Conservation (phyloP, 257 asterid species). For the Misopates orontium region DNA sequence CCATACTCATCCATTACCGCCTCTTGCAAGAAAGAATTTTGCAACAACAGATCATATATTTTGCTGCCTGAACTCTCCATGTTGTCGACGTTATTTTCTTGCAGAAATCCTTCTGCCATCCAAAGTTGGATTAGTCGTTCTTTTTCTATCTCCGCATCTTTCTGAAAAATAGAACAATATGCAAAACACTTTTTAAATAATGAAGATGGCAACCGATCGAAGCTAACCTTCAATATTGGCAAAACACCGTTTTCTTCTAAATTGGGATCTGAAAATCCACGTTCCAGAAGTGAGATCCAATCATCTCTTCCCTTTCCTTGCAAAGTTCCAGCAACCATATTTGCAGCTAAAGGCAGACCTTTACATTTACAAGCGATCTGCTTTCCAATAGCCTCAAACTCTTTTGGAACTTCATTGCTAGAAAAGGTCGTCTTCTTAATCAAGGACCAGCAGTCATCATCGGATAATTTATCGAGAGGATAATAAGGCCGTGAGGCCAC, state of each 20-base stretch:
- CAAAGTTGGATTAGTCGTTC: constrained; percentile 22
- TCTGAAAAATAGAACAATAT: background rate
- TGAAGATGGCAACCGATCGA: background rate
- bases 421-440: background rate
- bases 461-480: background rate
- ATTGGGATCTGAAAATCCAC: background rate
- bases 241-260: background rate
- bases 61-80: constrained; percentile 8
- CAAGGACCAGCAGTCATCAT: constrained; percentile 9
- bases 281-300: constrained; percentile 15
- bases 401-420: background rate
- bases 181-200: background rate
- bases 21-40: constrained; percentile 13
- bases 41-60: background rate
- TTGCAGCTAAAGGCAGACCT: constrained; percentile 21
- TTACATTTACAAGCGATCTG: background rate
- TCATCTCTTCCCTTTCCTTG: background rate
- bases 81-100: background rate
- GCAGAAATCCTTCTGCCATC: constrained; percentile 24
- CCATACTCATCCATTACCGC: background rate
- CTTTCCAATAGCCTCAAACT: background rate
- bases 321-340: constrained; percentile 14
- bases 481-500: background rate
- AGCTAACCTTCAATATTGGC: background rate
- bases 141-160: background rate